Conservation (phyloP, 345 rosid genomes). For the Trapa incisa region DNA sequence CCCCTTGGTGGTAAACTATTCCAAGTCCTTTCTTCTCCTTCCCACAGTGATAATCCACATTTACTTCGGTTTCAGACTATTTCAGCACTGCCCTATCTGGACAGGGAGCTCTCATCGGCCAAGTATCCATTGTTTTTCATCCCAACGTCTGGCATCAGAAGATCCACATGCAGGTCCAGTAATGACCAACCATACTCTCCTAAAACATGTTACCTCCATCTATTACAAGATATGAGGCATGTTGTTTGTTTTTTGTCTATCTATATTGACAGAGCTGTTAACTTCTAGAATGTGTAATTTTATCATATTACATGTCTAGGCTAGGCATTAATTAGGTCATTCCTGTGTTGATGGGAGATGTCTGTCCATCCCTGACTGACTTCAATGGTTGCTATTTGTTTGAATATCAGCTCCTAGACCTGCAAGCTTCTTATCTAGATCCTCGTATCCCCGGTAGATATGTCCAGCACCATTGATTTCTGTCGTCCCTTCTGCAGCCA, state of each 20-base stretch:
- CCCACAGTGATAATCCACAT: no score
- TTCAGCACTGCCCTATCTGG: constrained; percentile 74
- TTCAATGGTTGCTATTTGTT: background rate
- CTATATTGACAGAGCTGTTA: no score
- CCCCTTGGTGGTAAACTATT: no score
- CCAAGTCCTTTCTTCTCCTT: no score
- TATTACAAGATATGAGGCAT: no score
- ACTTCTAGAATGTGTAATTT: no score
- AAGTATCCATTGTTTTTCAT: constrained; percentile 78
- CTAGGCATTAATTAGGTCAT: no score
- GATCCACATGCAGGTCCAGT: constrained; percentile 28
- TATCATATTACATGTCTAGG: no score
- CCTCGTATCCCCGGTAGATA: background rate
- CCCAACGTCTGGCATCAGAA: constrained; percentile 70
- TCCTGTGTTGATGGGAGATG: no score
- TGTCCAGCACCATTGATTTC: background rate
- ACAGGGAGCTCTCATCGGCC: constrained; percentile 86
- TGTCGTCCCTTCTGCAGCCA: background rate
- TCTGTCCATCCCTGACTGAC: no score
- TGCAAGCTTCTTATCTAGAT: background rate
- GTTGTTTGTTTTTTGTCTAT: no score
- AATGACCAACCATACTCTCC: background rate
- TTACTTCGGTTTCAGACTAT: constrained; percentile 32
- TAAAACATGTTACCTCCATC: background rate
- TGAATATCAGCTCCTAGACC: background rate